A percentile compares a stretch with the other conserved stretches of the same genome.
Evolutionary conservation across 148 eudicot species (phyloP).

Genomic region (Cornus suecica): DNA sequence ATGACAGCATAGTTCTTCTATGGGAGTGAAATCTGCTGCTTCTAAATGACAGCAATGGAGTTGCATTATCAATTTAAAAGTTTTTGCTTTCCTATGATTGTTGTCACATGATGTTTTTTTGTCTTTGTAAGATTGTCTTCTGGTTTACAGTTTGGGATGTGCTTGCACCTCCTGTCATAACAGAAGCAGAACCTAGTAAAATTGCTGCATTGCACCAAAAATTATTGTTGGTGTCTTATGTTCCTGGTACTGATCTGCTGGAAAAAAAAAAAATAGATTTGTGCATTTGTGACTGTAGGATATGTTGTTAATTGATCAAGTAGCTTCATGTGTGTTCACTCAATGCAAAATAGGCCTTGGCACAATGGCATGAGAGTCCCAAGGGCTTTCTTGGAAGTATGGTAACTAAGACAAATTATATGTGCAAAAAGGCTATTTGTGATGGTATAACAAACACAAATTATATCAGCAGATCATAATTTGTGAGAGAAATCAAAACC

Average conservation of each 20-base stretch:
- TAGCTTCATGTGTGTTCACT: neutral
- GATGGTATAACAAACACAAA: no score
- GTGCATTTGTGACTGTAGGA: neutral
- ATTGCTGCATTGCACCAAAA: neutral
- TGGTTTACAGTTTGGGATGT: slow-evolving; percentile 1
- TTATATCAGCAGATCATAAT: no score
- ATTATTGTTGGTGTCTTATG: neutral
- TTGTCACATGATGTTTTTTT: neutral
- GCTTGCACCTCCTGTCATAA: neutral
- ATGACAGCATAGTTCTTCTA: no score
- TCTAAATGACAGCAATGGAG: neutral
- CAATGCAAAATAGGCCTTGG: no score
- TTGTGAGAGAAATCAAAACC: no score
- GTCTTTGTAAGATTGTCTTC: slow-evolving; percentile 10
- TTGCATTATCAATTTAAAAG: neutral
- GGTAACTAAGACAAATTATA: no score
- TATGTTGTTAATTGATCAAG: neutral
- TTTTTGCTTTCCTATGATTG: neutral
- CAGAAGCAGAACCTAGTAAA: neutral
- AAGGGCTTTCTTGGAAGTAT: no score
- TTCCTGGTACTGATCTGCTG: neutral
- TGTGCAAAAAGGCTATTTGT: no score
- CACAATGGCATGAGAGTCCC: no score
- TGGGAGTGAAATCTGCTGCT: neutral
- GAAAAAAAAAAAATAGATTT: neutral